A percentile compares a stretch with the other conserved stretches of the same genome.
These are phyloP conservation scores for Melocanna baccifera DNA, from an alignment of 176 grass and related monocot genomes.

Conservation along the genomic window DNA sequence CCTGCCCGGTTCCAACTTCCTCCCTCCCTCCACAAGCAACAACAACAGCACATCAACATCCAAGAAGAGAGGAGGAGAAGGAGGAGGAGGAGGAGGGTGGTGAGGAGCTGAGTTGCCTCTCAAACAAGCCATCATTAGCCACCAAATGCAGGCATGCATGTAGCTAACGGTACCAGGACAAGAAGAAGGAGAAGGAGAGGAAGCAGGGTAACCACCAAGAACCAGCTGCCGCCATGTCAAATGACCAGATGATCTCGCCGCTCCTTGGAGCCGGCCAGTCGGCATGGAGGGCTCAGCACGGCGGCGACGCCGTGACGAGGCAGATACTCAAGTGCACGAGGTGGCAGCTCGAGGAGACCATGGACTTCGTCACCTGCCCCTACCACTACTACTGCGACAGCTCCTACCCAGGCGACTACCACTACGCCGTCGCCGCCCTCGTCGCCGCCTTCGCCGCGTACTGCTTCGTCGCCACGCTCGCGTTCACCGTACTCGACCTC, in stretches of 20 bases:
- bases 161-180: conserved; percentile 38
- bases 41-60: conserved; percentile 67
- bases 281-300: conserved; percentile 28
- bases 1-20: conserved; percentile 50
- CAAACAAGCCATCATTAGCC: conserved; percentile 39
- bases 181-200: conserved; percentile 30
- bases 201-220: not conserved
- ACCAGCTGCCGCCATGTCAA: conserved; percentile 34
- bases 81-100: conserved; percentile 11
- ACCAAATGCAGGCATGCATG: conserved; percentile 60
- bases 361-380: conserved; percentile 81
- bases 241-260: conserved; percentile 46
- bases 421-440: conserved; percentile 47
- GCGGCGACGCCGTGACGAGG: conserved; percentile 46
- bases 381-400: conserved; percentile 99
- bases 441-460: conserved; percentile 62
- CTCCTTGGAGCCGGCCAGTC: conserved; percentile 35
- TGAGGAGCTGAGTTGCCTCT: conserved; percentile 34
- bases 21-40: conserved; percentile 49
- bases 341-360: conserved; percentile 98
- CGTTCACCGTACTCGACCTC: conserved; percentile 70
- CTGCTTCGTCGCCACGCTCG: conserved; percentile 63
- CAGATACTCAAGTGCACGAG: conserved; percentile 89
- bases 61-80: conserved; percentile 37
- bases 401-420: conserved; percentile 71